Base-by-base conservation (phyloP, 805 yeast genomes). In the Saturnispora sanitii region DNA sequence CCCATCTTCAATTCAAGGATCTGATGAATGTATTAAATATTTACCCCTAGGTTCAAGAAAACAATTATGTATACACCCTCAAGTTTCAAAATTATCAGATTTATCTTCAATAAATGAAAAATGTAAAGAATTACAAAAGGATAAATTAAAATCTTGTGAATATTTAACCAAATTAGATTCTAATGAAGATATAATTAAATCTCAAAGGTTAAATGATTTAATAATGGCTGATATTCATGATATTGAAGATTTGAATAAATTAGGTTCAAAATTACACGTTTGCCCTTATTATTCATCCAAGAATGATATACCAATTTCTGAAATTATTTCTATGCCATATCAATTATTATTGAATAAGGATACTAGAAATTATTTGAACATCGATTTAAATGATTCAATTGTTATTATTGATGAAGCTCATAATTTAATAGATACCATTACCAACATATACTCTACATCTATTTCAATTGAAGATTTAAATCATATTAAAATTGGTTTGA, bases 321-420 rank as follows among this genome's bases (percentile, higher is more conserved):
- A 88, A 50, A 75, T 88, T 0, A 67, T 88, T 1, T 78, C 96
- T 0, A 63, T 90, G 33, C 96, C 97, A 0, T 88, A 88, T 51
- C 96, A 87, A 50, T 65, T 84, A 46, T 57, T 88, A 12, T 61
- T 85, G 1, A 82, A 79, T 45, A 68, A 68, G 11, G 64, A 67
- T 6, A 64, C 92, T 0, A 65, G 96, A 49, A 67, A 68, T 4
- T 64, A 76, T 0, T 54, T 87, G 33, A 73, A 74, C 1, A 54
- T 88, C 5, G 68, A 77, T 31, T 52, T 88, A 8, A 68, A 70
- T 39, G 71, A 75, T 42, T 68, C 88, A 1, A 70, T 88, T 2
- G 75, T 90, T 1, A 72, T 90, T 4, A 78, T 88, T 21, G 97
- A 88, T 57, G 97, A 88, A 55, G 96, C 96, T 0, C 97, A 88